Percentiles rank a stretch among this genome's conserved stretches.
phyloP scores from a whole-genome alignment of 2,329 filamentous ascomycete species.

The Chrysoporthe austroafricana region DNA sequence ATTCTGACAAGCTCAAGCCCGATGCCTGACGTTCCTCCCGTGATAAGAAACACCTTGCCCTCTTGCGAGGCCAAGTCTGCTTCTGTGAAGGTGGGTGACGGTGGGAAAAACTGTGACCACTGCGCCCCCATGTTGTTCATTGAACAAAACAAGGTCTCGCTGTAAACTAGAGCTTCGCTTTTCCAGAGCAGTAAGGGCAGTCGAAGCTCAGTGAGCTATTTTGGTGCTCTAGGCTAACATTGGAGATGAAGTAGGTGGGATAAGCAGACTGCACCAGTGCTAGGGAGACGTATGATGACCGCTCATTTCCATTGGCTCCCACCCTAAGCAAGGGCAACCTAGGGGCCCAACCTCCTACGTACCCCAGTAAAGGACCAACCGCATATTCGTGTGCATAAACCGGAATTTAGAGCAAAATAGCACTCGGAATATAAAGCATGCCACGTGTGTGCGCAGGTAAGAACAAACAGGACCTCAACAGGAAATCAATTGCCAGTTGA shows the following conservation, averaged over 20 bases:
- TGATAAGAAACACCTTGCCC: slow-evolving; percentile 44
- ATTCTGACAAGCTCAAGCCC: slow-evolving; percentile 52
- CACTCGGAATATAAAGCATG: too few relatives aligned
- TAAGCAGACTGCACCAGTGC: neutral
- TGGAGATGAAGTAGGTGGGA: neutral
- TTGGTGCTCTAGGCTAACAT: neutral
- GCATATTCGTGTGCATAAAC: too few relatives aligned
- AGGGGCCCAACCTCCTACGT: too few relatives aligned
- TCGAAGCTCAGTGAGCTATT: neutral
- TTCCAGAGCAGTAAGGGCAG: neutral
- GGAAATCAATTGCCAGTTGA: too few relatives aligned
- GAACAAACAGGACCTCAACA: too few relatives aligned
- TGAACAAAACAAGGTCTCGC: neutral
- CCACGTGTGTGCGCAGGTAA: too few relatives aligned
- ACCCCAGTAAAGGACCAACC: too few relatives aligned
- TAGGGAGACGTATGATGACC: too few relatives aligned
- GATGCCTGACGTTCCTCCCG: slow-evolving; percentile 37
- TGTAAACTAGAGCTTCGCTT: neutral
- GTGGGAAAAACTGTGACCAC: slow-evolving; percentile 13
- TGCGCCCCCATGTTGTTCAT: neutral
- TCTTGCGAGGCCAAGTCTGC: neutral
- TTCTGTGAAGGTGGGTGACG: slow-evolving; percentile 19
- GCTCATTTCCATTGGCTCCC: too few relatives aligned
- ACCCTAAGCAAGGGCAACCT: too few relatives aligned
- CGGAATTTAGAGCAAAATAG: too few relatives aligned